Percentiles rank a stretch among this genome's conserved stretches.
Evolutionary conservation across 169 alveolate species (phyloP).

Genomic region (Eimeria sp.): DNA sequence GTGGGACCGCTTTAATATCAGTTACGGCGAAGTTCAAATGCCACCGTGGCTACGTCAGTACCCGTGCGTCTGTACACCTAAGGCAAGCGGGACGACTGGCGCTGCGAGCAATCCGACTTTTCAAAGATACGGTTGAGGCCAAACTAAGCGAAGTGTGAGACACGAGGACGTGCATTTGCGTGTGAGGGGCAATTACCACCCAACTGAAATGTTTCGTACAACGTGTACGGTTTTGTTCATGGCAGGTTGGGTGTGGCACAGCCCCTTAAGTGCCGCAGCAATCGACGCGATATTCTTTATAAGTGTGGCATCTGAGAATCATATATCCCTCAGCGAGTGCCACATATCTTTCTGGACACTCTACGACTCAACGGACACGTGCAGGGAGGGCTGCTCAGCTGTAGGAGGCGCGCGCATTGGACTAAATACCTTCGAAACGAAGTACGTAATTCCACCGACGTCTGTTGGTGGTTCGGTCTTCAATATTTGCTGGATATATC

Average conservation of each 20-base stretch:
- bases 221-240: neutral
- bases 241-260: neutral
- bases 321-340: slow-evolving; percentile 44
- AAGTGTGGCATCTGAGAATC: slow-evolving; percentile 43
- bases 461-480: neutral
- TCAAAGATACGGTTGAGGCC: neutral
- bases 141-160: neutral
- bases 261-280: neutral
- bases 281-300: slow-evolving; percentile 71
- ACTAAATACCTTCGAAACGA: slow-evolving; percentile 70
- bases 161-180: neutral
- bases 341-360: slow-evolving; percentile 68
- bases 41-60: neutral
- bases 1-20: slow-evolving; percentile 2
- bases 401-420: slow-evolving; percentile 73
- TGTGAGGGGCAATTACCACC: neutral
- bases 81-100: neutral
- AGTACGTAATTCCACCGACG: neutral
- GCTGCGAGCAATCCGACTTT: neutral
- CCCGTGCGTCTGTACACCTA: slow-evolving; percentile 38
- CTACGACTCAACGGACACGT: slow-evolving; percentile 2
- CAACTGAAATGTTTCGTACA: neutral
- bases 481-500: neutral
- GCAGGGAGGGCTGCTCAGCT: slow-evolving; percentile 79
- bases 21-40: neutral